Base-by-base conservation (phyloP, 179 eudicot genomes). In the Vitellaria paradoxa region DNA sequence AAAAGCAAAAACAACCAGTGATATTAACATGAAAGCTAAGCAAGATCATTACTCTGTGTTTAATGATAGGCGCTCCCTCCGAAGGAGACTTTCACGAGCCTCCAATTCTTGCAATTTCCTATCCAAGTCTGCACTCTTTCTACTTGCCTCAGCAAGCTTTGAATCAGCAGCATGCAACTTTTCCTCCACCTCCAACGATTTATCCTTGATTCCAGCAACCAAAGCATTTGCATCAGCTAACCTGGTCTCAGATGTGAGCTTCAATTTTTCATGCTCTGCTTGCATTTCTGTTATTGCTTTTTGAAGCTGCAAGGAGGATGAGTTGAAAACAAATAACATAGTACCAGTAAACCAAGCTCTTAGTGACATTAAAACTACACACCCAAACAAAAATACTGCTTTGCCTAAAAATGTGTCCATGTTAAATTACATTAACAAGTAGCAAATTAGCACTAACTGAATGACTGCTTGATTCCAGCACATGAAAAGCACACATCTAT, bases 61-160 rank as follows among this genome's bases (percentile, higher is more conserved):
- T 13, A 96, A 78, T 56, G 92, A 87, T n/a, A 81, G 66, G 47
- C 81, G 87, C 84, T 94, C 97, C 76, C 82, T 87, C 70, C 74
- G 84, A 72, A 94, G 83, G 76, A 87, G 82, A 76, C 80, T 88
- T 88, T 96, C 99, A 82, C 88, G 97, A 70, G 86, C 77, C 83
- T 91, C 94, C 66, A 96, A 62, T 73, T 92, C 98, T 84, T 87
- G 91, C 77, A 92, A 49, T 80, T 87, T 94, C 87, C 91, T 91
- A 68, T 94, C 94, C 80, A 92, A 46, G 72, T 91, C 97, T 47
- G 85, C 80, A 72, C 84, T 83, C 85, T 89, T 91, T 86, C 90
- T 85, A 70, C 83, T 88, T 63, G 85, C 88, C 83, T 92, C 96
- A 40, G 93, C 89, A 83, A 90, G 90, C 77, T 87, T 89, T 49